A percentile compares a stretch with the other conserved stretches of the same genome.
phyloP scores from a whole-genome alignment of 495 filamentous ascomycete genomes.

The Pyrenula aspistea region DNA sequence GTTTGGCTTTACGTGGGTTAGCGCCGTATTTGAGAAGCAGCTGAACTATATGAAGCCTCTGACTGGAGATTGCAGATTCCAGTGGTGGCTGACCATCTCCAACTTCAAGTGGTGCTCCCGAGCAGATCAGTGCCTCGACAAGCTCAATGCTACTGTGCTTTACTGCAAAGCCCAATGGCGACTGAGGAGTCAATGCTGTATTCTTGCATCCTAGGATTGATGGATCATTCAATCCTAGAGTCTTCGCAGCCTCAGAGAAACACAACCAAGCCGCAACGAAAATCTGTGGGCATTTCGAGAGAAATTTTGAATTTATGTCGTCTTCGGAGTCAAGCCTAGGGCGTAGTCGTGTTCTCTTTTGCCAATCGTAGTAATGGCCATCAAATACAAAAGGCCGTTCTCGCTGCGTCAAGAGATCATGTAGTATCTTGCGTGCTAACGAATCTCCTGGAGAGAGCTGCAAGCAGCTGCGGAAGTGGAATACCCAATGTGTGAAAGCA shows the following conservation, averaged over 20 bases:
- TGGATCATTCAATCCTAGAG: not conserved
- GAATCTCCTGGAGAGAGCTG: no score
- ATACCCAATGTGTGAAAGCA: no score
- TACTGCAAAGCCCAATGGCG: not conserved
- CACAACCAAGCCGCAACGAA: not conserved
- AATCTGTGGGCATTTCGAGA: not conserved
- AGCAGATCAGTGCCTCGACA: not conserved
- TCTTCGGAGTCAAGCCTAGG: no score
- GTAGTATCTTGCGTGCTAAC: no score
- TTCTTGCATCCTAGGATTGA: not conserved
- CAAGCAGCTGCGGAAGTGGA: no score
- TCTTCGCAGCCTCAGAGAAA: not conserved
- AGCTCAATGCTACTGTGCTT: not conserved
- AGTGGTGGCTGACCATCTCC: not conserved
- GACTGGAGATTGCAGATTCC: not conserved
- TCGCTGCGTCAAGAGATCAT: no score
- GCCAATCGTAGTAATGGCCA: no score
- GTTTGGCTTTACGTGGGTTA: not conserved
- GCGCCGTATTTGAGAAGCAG: not conserved
- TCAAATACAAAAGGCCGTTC: no score
- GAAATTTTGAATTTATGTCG: not conserved
- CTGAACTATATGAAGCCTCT: not conserved
- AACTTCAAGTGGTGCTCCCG: not conserved
- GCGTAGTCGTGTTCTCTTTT: no score
- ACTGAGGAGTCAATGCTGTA: not conserved